Evolutionary conservation across 1,139 yeast genomes (phyloP), one percentile per base, ranked within the genome.

Genomic region (Meyerozyma sp.): DNA sequence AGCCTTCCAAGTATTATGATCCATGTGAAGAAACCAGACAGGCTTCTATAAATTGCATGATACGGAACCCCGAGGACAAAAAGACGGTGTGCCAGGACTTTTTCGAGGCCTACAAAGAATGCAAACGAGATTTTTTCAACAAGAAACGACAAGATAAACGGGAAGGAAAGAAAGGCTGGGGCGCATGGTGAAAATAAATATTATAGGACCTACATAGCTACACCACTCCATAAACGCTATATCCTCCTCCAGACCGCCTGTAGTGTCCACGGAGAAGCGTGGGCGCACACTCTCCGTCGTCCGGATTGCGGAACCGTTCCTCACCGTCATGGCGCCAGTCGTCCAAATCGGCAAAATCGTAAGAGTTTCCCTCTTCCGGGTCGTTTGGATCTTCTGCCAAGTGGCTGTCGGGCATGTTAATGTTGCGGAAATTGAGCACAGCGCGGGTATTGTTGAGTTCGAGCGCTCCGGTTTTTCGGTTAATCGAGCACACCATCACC

Each of bases 11-110:
- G 61, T 93, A 76, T 61, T 91, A 85, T 57, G 97, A 93, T 58
- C 98, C 98, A 0, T 93, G 98, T 63, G 86, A 84, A 45, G 91
- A 89, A 58, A 84, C 95, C 38, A 75, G 96, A 20, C 84, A 82
- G 59, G 93, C 95, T 76, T 86, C 96, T 30, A 70, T 90, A 54
- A 79, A 78, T 51, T 93, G 98, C 55, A 70, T 93, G 59, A 64
- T 83, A 48, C 79, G 89, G 56, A 79, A 85, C 56, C 91, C 84
- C 55, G 93, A 88, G 50, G 82, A 78, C 49, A 79, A 83, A 50
- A 30, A 11, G 4, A 76, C 79, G 25, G 79, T 79, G 47, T 93
- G 98, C 61, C 79, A 76, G 50, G 95, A 87, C 49, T 91, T 88
- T 58, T 93, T 91, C 59, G 90, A 84, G 54, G 96, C 97, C 0